These are phyloP conservation scores for Phytopythium ostracodes DNA, from an alignment of 352 stramenopile genomes.

Conservation along the genomic window DNA sequence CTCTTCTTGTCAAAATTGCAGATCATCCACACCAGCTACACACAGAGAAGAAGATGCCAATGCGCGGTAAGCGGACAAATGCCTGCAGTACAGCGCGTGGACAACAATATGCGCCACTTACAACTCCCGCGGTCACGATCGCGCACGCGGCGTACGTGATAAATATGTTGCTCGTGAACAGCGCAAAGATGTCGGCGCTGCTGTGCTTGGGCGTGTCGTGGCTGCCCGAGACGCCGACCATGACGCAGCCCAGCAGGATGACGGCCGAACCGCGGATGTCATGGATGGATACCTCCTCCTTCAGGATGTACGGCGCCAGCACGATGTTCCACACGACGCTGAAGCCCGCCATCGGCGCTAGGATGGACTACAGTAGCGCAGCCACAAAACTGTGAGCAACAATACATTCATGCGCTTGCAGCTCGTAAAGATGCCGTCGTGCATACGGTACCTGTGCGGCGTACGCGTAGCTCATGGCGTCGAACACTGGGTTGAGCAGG, in stretches of 20 bases:
- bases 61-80: background rate
- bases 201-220: conserved; percentile 75
- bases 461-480: conserved; percentile 85
- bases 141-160: conserved; percentile 61
- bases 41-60: background rate
- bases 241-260: conserved; percentile 70
- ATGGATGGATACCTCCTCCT: conserved; percentile 71
- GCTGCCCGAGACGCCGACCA: conserved; percentile 78
- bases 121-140: conserved; percentile 26
- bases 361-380: conserved; percentile 47
- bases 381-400: background rate
- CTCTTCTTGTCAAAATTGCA: conserved; percentile 60
- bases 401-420: too few relatives aligned
- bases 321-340: conserved; percentile 89
- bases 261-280: conserved; percentile 69
- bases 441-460: conserved; percentile 72
- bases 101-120: conserved; percentile 23
- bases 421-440: background rate
- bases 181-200: conserved; percentile 71
- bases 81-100: background rate
- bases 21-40: conserved; percentile 71
- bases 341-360: conserved; percentile 83
- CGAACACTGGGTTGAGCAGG: conserved; percentile 80
- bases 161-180: conserved; percentile 72
- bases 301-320: conserved; percentile 73